Conservation (phyloP, 805 yeast genomes). For the Komagataella mondaviorum region DNA sequence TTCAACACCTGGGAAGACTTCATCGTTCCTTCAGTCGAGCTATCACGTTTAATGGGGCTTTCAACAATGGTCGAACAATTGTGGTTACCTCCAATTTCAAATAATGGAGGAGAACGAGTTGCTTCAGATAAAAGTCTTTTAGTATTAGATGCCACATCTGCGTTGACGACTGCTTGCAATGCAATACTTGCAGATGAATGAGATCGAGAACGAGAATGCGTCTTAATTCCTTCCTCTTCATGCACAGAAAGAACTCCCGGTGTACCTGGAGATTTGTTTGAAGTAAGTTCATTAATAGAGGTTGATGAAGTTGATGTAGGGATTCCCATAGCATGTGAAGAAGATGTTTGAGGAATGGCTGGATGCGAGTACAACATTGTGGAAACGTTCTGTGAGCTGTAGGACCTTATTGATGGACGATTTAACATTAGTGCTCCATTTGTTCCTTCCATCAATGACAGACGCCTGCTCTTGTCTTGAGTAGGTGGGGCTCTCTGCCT, state of each 20-base stretch:
- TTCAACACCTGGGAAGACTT: slow-evolving; percentile 7
- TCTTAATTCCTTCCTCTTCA: background rate
- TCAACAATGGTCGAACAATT: slow-evolving; percentile 1
- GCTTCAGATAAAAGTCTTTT: background rate
- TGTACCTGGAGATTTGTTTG: background rate
- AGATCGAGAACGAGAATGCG: background rate
- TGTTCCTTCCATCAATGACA: slow-evolving; percentile 29
- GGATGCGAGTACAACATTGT: slow-evolving; percentile 33
- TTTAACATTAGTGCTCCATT: slow-evolving; percentile 23
- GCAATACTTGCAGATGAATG: slow-evolving; percentile 51
- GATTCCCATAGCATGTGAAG: slow-evolving; percentile 41
- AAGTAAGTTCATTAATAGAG: slow-evolving; percentile 8
- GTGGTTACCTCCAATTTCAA: background rate
- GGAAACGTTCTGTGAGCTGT: slow-evolving; percentile 23
- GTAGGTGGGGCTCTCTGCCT: slow-evolving; percentile 7
- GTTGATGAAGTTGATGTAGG: slow-evolving; percentile 20
- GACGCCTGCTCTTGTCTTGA: slow-evolving; percentile 16
- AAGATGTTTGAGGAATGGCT: slow-evolving; percentile 58
- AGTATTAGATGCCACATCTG: slow-evolving; percentile 22
- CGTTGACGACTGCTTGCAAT: slow-evolving; percentile 62
- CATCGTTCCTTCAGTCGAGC: slow-evolving; percentile 4
- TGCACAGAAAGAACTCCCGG: background rate
- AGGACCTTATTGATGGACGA: slow-evolving; percentile 19
- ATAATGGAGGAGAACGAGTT: slow-evolving; percentile 2
- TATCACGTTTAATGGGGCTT: background rate